Evolutionary conservation across 768 basidiomycete species (phyloP).

Genomic region (Amanita phalloides): DNA sequence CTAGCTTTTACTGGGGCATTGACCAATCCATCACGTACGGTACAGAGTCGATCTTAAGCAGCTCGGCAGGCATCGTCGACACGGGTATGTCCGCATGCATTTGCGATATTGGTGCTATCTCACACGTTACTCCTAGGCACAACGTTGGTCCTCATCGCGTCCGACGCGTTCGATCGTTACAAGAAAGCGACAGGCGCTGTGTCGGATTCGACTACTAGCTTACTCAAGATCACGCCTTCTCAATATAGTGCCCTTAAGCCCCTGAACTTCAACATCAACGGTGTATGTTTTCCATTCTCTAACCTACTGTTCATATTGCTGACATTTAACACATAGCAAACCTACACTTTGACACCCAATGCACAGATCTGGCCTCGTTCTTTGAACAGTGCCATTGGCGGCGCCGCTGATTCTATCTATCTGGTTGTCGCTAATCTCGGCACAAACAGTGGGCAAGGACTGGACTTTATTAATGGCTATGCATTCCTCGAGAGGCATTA

Average conservation of each 20-base stretch:
- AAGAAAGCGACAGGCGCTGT: conserved; percentile 32
- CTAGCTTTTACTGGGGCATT: conserved; percentile 48
- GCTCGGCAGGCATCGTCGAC: conserved; percentile 49
- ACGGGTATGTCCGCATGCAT: conserved; percentile 24
- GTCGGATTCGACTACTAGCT: conserved; percentile 27
- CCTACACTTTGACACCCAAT: conserved; percentile 47
- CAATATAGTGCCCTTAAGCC: conserved; percentile 44
- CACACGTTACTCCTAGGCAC: conserved; percentile 21
- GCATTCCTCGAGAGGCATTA: conserved; percentile 42
- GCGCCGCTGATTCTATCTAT: conserved; percentile 38
- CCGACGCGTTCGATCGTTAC: conserved; percentile 35
- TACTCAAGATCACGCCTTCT: conserved; percentile 38
- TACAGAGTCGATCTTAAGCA: conserved; percentile 30
- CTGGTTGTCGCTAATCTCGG: conserved; percentile 48
- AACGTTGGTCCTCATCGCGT: conserved; percentile 38
- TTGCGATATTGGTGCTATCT: not conserved
- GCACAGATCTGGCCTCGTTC: conserved; percentile 63
- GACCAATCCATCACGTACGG: conserved; percentile 45
- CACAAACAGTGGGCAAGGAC: conserved; percentile 36
- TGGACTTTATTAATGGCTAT: conserved; percentile 59
- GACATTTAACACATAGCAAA: conserved; percentile 18
- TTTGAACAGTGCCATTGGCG: conserved; percentile 48
- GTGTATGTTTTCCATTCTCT: conserved; percentile 22
- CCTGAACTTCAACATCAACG: conserved; percentile 44
- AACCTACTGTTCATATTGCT: conserved; percentile 20